These are phyloP conservation scores for Azolla pinnata DNA, from an alignment of 75 land plant species.

Conservation along the genomic window DNA sequence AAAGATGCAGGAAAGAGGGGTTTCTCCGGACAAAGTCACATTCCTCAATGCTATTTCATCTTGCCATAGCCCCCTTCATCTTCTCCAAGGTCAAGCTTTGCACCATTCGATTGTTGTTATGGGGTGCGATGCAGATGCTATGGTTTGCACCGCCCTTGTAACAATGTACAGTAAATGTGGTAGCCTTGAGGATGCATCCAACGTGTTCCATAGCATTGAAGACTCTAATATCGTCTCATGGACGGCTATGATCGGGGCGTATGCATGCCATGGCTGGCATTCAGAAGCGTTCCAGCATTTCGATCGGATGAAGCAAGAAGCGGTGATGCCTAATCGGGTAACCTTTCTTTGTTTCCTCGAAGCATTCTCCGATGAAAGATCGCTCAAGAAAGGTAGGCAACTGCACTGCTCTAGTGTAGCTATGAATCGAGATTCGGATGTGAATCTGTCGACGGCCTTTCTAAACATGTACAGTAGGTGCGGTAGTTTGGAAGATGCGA, in stretches of 20 bases:
- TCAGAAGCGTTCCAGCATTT: conserved; percentile 17
- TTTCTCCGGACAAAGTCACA: conserved; percentile 1
- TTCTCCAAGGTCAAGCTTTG: conserved; percentile 14
- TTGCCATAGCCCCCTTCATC: not conserved
- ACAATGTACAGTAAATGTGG: conserved; percentile 29
- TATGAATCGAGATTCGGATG: too few relatives aligned
- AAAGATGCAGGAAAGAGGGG: conserved; percentile 4
- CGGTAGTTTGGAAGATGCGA: too few relatives aligned
- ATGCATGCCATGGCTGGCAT: conserved; percentile 13
- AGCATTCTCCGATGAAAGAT: conserved; percentile 14
- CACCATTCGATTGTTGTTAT: conserved; percentile 1
- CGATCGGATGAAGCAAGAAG: conserved; percentile 8
- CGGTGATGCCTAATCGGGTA: conserved; percentile 6
- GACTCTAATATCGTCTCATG: conserved; percentile 11
- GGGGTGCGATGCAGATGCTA: conserved; percentile 9
- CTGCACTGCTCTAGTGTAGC: too few relatives aligned
- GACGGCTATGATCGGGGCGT: conserved; percentile 16
- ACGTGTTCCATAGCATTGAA: conserved; percentile 7
- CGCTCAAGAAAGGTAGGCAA: too few relatives aligned
- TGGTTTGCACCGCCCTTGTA: conserved; percentile 17
- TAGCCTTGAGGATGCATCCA: conserved; percentile 9
- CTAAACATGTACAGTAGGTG: too few relatives aligned
- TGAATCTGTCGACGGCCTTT: too few relatives aligned
- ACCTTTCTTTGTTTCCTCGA: conserved; percentile 16
- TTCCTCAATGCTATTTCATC: conserved; percentile 6